Evolutionary conservation across 2,329 filamentous ascomycete genomes (phyloP).

Genomic region (Hortaea sp.): DNA sequence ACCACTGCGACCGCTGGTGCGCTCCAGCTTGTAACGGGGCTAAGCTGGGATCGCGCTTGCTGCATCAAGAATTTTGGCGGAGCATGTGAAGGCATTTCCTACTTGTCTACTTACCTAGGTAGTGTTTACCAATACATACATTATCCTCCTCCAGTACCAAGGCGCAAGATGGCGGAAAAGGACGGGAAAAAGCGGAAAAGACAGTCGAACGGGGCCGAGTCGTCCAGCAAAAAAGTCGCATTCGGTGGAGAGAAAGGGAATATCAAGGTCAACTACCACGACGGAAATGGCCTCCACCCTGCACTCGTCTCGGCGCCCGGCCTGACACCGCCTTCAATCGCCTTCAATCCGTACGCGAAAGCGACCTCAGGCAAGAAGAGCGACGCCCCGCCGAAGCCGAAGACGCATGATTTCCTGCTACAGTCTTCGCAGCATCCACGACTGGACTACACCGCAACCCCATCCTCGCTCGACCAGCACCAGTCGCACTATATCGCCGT

Average conservation of each 20-base stretch:
- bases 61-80: too few species aligned
- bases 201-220: slow-evolving; percentile 32
- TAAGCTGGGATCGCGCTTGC: too few species aligned
- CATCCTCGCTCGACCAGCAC: slow-evolving; percentile 31
- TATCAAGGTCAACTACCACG: slow-evolving; percentile 19
- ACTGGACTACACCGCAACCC: slow-evolving; percentile 46
- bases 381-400: slow-evolving; percentile 26
- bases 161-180: slow-evolving; percentile 17
- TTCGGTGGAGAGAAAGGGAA: slow-evolving; percentile 7
- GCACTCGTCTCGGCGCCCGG: slow-evolving; percentile 31
- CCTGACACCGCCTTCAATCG: slow-evolving; percentile 27
- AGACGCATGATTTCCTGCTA: slow-evolving; percentile 43
- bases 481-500: slow-evolving; percentile 53
- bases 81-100: too few species aligned
- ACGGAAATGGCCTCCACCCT: slow-evolving; percentile 12
- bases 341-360: slow-evolving; percentile 42
- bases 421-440: slow-evolving; percentile 52
- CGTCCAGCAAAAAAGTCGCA: slow-evolving; percentile 30
- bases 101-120: too few species aligned
- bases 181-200: slow-evolving; percentile 44
- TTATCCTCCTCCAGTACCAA: background rate
- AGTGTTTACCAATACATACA: too few species aligned
- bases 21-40: too few species aligned
- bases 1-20: too few species aligned
- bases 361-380: slow-evolving; percentile 8